These are phyloP conservation scores for Colletotrichum sp. DNA, from an alignment of 2,329 filamentous ascomycete species.

Conservation along the genomic window DNA sequence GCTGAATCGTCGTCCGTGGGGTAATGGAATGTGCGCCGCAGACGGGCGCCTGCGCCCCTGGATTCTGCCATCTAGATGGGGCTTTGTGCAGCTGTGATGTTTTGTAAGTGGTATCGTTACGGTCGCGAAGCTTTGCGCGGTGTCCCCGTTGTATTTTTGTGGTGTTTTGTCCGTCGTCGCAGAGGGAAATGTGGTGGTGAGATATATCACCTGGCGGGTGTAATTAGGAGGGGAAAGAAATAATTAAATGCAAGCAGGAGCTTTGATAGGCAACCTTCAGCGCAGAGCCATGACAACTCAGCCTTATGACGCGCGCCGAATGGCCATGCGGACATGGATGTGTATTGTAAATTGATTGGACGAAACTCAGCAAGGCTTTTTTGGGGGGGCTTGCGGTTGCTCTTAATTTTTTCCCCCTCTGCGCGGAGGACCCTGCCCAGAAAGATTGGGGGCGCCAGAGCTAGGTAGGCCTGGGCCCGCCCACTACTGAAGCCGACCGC, in stretches of 20 bases:
- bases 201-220: not conserved
- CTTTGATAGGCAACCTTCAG: not conserved
- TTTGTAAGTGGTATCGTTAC: not conserved
- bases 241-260: not conserved
- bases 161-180: not conserved
- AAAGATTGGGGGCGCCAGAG: not conserved
- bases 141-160: not conserved
- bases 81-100: not conserved
- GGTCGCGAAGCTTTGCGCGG: not conserved
- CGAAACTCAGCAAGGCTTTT: not conserved
- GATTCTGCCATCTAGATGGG: constrained; percentile 22
- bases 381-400: not conserved
- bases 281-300: not conserved
- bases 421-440: not conserved
- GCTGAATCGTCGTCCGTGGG: constrained; percentile 64
- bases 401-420: not conserved
- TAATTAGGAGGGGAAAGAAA: not conserved
- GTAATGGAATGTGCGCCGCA: constrained; percentile 81
- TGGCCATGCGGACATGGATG: not conserved
- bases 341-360: not conserved
- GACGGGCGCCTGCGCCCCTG: constrained; percentile 53
- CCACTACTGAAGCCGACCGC: not conserved
- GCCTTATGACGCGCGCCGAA: constrained; percentile 18
- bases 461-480: constrained; percentile 1
- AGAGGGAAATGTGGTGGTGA: not conserved